Conservation (phyloP, 495 filamentous ascomycete genomes). For the Xylaria longipes region DNA sequence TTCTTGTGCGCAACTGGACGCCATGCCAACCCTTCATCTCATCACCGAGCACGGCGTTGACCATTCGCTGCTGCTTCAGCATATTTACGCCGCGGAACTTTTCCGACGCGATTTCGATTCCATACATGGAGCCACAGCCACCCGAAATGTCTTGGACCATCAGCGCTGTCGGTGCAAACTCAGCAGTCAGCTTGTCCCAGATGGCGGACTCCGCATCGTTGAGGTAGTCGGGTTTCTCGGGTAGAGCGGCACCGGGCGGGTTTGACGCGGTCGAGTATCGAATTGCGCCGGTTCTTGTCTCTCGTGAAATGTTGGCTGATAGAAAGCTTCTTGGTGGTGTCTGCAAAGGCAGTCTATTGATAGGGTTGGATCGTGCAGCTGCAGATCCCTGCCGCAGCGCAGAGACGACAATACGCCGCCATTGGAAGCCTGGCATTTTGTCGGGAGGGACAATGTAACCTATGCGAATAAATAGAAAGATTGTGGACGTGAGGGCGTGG, state of each 20-base stretch:
- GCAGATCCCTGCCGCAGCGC: constrained; percentile 26
- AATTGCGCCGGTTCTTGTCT: constrained; percentile 14
- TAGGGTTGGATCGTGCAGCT: constrained; percentile 20
- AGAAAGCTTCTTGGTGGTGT: constrained; percentile 15
- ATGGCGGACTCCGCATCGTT: constrained; percentile 49
- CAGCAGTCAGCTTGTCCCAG: constrained; percentile 51
- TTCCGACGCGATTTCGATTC: constrained; percentile 69
- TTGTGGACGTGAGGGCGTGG: constrained; percentile 1
- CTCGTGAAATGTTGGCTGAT: background rate
- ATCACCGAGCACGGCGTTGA: constrained; percentile 70
- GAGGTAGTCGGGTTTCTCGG: constrained; percentile 46
- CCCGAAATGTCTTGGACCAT: constrained; percentile 79
- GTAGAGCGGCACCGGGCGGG: constrained; percentile 17
- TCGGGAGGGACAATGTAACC: background rate
- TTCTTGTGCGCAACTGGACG: constrained; percentile 70
- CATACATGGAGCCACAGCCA: constrained; percentile 81
- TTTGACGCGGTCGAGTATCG: constrained; percentile 28
- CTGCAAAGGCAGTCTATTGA: constrained; percentile 5
- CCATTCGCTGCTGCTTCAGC: constrained; percentile 75
- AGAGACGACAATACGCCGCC: constrained; percentile 31
- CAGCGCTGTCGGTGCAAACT: constrained; percentile 53
- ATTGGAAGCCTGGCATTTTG: constrained; percentile 31
- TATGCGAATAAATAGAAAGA: background rate
- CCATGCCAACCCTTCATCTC: constrained; percentile 80
- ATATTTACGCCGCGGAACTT: constrained; percentile 69